A percentile compares a stretch with the other conserved stretches of the same genome.
These are phyloP conservation scores for Salix udensis DNA, from an alignment of 345 rosid species.

Conservation along the genomic window DNA sequence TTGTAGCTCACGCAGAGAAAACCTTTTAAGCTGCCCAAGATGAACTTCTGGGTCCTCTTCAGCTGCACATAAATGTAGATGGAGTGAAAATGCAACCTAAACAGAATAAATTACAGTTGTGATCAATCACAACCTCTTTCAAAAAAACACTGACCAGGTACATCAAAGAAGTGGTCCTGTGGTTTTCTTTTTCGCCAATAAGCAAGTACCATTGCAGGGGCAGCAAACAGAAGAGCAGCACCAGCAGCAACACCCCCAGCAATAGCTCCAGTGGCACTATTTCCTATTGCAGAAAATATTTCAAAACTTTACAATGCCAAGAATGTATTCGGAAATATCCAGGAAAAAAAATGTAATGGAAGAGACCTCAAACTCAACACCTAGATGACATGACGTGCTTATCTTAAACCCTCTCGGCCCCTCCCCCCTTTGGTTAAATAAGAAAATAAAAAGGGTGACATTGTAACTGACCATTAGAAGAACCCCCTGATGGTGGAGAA, in stretches of 20 bases:
- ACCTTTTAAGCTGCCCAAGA: slow-evolving; percentile 85
- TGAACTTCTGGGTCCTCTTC: slow-evolving; percentile 96
- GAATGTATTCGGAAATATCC: not conserved
- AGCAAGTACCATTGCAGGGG: slow-evolving; percentile 81
- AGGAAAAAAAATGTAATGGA: not conserved
- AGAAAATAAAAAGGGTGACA: slow-evolving; percentile 8
- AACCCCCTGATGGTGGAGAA: slow-evolving; percentile 26
- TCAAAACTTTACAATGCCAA: slow-evolving; percentile 2
- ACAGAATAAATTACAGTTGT: not conserved
- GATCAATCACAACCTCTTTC: slow-evolving; percentile 10
- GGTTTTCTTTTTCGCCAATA: slow-evolving; percentile 70
- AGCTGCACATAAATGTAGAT: slow-evolving; percentile 46
- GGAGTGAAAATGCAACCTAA: slow-evolving; percentile 5
- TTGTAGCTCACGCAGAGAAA: slow-evolving; percentile 75
- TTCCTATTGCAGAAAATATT: slow-evolving; percentile 40
- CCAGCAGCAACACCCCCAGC: slow-evolving; percentile 99
- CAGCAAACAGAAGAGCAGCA: slow-evolving; percentile 89
- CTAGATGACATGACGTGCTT: not conserved
- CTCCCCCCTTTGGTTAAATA: not conserved
- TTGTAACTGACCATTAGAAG: slow-evolving; percentile 47
- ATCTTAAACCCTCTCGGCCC: not conserved
- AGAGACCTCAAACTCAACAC: not conserved
- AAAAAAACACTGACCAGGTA: slow-evolving; percentile 65
- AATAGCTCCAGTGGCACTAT: slow-evolving; percentile 68
- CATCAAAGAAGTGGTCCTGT: slow-evolving; percentile 88